These are phyloP conservation scores for Medicago lupulina DNA, from an alignment of 306 rosid genomes.

Conservation along the genomic window DNA sequence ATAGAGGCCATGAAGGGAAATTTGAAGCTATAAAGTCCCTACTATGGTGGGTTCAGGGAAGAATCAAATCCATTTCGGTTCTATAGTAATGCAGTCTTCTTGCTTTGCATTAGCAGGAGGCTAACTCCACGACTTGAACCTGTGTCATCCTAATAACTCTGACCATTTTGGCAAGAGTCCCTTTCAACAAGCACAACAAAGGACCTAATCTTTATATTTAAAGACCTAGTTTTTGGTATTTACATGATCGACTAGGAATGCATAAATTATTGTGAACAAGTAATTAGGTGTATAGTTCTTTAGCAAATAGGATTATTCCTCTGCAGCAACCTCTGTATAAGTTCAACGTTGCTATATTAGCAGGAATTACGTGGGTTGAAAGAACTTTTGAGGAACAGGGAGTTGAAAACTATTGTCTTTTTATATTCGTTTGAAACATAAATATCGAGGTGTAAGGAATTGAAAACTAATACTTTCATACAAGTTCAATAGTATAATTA, in stretches of 20 bases:
- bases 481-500: background rate
- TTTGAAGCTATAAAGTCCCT: background rate
- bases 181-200: background rate
- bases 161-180: background rate
- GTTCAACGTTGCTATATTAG: background rate
- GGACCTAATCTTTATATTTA: background rate
- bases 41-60: background rate
- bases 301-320: background rate
- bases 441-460: constrained; percentile 2
- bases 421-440: constrained; percentile 8
- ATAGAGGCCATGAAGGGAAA: background rate
- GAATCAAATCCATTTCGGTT: background rate
- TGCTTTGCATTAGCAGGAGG: background rate
- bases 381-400: background rate
- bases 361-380: background rate
- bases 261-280: background rate
- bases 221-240: constrained; percentile 1
- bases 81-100: background rate
- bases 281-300: background rate
- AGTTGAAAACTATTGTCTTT: background rate
- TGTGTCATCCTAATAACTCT: background rate
- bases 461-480: background rate
- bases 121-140: background rate
- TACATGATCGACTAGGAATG: constrained; percentile 2
- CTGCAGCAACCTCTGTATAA: background rate